A percentile compares a stretch with the other conserved stretches of the same genome.
Evolutionary conservation across 192 early-diverging fungal species (phyloP).

Genomic region (Podila epicladia): DNA sequence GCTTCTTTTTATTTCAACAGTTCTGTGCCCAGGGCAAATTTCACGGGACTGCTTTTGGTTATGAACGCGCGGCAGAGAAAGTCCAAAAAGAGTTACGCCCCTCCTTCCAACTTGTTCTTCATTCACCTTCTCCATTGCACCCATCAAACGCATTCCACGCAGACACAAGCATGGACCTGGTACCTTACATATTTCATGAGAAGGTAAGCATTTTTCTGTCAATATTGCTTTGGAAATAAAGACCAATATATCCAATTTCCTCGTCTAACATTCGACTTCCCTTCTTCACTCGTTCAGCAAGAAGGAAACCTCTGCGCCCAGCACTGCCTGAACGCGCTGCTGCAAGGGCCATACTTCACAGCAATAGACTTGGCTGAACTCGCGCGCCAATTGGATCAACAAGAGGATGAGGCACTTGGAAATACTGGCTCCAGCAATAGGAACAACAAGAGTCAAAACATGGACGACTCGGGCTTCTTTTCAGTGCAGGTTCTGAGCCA

Average conservation of each 20-base stretch:
- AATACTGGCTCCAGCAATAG: constrained; percentile 25
- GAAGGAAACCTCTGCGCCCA: constrained; percentile 85
- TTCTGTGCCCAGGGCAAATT: not conserved
- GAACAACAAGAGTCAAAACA: constrained; percentile 55
- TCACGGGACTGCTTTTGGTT: not conserved
- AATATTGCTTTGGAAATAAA: not conserved
- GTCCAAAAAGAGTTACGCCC: constrained; percentile 3
- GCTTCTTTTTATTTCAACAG: not conserved
- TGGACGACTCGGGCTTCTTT: constrained; percentile 77
- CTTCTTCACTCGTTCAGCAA: constrained; percentile 54
- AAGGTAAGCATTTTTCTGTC: constrained; percentile 2
- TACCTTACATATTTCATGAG: constrained; percentile 49
- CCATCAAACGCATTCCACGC: not conserved
- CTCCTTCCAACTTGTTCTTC: not conserved
- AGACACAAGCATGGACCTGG: constrained; percentile 25
- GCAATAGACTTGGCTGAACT: constrained; percentile 80
- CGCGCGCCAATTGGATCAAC: constrained; percentile 70
- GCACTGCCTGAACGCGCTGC: constrained; percentile 81
- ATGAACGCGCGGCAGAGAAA: not conserved
- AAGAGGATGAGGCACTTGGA: constrained; percentile 60
- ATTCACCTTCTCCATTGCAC: not conserved
- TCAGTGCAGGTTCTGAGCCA: constrained; percentile 67
- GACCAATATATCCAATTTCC: not conserved
- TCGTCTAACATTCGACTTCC: too few relatives aligned
- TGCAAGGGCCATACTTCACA: constrained; percentile 75